A percentile compares a stretch with the other conserved stretches of the same genome.
Conservation (phyloP, 169 alveolate genomes). For the Eimeria brunetti region DNA sequence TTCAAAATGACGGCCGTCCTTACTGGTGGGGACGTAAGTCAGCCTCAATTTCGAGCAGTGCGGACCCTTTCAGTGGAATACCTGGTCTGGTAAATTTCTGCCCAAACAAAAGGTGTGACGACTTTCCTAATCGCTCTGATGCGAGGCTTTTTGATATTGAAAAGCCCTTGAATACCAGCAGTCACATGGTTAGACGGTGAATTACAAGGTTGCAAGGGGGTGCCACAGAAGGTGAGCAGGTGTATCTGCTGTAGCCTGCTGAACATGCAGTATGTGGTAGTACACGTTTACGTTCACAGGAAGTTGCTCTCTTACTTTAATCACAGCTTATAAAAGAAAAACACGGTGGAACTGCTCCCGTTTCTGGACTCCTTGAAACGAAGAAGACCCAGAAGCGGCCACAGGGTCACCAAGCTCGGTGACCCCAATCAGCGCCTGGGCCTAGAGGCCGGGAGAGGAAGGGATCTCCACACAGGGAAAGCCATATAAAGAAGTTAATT, state of each 20-base stretch:
- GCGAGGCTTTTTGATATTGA: not conserved
- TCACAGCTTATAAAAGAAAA: not conserved
- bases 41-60: not conserved
- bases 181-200: not conserved
- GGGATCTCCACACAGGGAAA: not conserved
- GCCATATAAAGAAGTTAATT: not conserved
- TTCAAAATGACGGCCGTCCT: not conserved
- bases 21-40: not conserved
- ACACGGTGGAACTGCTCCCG: not conserved
- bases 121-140: not conserved
- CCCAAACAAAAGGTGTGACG: not conserved
- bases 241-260: not conserved
- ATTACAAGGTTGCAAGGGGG: not conserved
- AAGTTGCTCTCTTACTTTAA: not conserved
- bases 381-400: conserved; percentile 12
- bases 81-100: not conserved
- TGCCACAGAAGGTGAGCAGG: not conserved
- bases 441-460: not conserved
- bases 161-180: not conserved
- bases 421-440: not conserved
- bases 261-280: not conserved
- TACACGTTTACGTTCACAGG: not conserved
- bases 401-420: not conserved
- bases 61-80: not conserved
- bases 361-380: not conserved